Percentiles rank a stretch among this genome's conserved stretches.
Conservation (phyloP, 1,284 basidiomycete genomes). For the Anthracocystis panici-leucophaei region DNA sequence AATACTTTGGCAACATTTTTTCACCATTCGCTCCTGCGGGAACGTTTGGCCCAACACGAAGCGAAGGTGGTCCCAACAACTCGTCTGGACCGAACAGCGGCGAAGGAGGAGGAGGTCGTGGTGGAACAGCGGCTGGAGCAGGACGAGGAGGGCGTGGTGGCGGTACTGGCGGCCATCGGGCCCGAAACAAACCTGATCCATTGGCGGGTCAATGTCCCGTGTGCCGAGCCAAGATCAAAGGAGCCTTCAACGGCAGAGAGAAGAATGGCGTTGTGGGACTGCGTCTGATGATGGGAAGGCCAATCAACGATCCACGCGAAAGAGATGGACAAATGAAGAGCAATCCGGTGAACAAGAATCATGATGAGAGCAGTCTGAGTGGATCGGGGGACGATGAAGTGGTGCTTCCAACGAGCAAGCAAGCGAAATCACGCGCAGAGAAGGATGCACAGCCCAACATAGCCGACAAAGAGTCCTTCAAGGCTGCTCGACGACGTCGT, state of each 20-base stretch:
- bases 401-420: constrained; percentile 14
- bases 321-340: constrained; percentile 36
- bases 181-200: constrained; percentile 38
- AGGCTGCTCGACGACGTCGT: no score
- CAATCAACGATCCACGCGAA: constrained; percentile 44
- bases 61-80: neutral
- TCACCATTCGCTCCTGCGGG: constrained; percentile 36
- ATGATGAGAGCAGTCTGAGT: constrained; percentile 3
- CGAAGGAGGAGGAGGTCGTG: constrained; percentile 18
- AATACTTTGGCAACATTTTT: constrained; percentile 29
- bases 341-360: neutral
- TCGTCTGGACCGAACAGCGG: neutral
- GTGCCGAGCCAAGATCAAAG: constrained; percentile 57
- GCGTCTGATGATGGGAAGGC: constrained; percentile 55
- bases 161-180: neutral
- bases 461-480: no score
- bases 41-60: constrained; percentile 10
- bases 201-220: constrained; percentile 62
- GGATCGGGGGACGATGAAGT: constrained; percentile 22
- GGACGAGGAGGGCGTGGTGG: constrained; percentile 21
- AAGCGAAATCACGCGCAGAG: neutral
- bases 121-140: constrained; percentile 14
- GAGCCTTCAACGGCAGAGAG: constrained; percentile 54
- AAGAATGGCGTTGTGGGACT: constrained; percentile 50
- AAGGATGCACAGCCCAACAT: no score